Base-by-base conservation (phyloP, 805 yeast genomes). In the Metschnikowia bowlesiae region DNA sequence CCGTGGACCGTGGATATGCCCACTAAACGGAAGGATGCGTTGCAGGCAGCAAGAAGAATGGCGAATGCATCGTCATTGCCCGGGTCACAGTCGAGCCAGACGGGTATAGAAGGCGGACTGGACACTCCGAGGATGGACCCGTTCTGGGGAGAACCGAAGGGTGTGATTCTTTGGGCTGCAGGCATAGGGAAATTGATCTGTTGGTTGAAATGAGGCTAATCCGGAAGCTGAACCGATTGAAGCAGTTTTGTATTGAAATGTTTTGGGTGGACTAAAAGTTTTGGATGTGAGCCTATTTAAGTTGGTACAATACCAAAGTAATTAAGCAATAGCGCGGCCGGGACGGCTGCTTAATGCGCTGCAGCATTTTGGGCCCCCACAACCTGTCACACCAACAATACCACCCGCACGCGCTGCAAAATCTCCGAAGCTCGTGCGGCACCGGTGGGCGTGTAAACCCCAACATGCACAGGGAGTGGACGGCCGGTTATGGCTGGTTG, bases 11-110 rank as follows among this genome's bases (percentile, higher is more conserved):
- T 83, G 31, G 89, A 82, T n/a, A 87, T 74, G 2, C 94, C 95
- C 3, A 82, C 57, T 8, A 87, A 65, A 13, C 79, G 64, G 66
- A 81, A 79, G 28, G 74, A 67, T 0, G 89, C 87, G 54, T 82
- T 78, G 60, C 77, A 80, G 7, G 80, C 70, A 0, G 88, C 81
- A 28, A 89, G 55, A 8, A 87, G 68, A 7, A 89, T 73, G 4
- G 94, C 96, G 41, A 87, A 77, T 1, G 87, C 84, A 60, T 89
- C 97, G 62, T 89, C 96, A 60, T 86, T 94, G 1, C 96, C 96
- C 0, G 96, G 96, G 62, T 89, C 96, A 65, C 96, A 89, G 67
- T 89, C 96, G 10, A 89, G 66, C 96, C 96, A 89, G 5, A 89
- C 60, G 0, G 96, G 95, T 2, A 71, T 58, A 10, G 49, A 41